Percentiles rank a stretch among this genome's conserved stretches.
phyloP scores from a whole-genome alignment of 805 yeast genomes.

The Yarrowia bubula region DNA sequence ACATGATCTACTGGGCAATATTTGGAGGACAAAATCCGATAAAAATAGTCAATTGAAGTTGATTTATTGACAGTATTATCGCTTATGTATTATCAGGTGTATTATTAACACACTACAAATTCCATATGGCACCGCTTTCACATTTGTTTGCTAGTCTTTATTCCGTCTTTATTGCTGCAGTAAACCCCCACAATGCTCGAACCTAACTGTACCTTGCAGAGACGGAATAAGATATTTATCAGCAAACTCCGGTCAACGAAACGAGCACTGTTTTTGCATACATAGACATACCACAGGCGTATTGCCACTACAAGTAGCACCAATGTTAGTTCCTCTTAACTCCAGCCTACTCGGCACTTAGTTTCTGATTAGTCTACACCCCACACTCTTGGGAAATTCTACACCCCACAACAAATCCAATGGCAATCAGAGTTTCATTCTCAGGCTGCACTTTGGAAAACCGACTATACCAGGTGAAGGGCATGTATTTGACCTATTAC shows the following conservation, averaged over 20 bases:
- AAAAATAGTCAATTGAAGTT: too few species aligned
- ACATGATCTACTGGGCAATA: neutral
- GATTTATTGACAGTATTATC: neutral
- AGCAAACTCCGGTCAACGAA: too few species aligned
- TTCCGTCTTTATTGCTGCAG: neutral
- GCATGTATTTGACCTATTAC: neutral
- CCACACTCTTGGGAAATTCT: neutral
- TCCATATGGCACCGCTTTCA: too few species aligned
- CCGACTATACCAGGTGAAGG: neutral
- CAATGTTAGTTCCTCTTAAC: neutral
- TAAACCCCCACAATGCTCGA: neutral
- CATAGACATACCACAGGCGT: too few species aligned
- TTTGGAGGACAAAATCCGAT: too few species aligned
- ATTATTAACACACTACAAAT: neutral
- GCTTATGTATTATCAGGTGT: neutral
- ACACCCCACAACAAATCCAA: constrained; percentile 14
- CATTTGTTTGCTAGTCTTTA: neutral
- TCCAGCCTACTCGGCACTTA: neutral
- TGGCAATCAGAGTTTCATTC: constrained; percentile 18
- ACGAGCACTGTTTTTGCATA: too few species aligned
- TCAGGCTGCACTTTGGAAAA: neutral
- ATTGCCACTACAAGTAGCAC: neutral
- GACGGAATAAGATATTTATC: neutral
- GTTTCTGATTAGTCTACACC: constrained; percentile 18
- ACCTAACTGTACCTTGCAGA: constrained; percentile 13